phyloP scores from a whole-genome alignment of 176 grass and related monocot species.

The Carex scoparia region DNA sequence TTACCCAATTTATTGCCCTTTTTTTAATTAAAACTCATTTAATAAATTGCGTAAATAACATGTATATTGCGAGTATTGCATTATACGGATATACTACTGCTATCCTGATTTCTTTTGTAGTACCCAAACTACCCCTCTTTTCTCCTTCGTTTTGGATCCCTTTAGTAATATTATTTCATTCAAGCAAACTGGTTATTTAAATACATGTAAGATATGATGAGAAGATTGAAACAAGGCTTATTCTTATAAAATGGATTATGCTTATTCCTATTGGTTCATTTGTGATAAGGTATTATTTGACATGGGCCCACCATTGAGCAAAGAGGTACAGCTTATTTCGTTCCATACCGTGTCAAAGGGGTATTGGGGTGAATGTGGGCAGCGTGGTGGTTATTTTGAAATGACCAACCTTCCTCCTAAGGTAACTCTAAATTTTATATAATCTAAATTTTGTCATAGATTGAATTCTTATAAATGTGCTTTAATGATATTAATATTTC shows the following conservation, averaged over 20 bases:
- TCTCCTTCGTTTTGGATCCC: background rate
- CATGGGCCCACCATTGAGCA: slow-evolving; percentile 70
- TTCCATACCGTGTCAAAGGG: slow-evolving; percentile 99
- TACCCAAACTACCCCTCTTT: background rate
- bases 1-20: too few species aligned
- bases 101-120: background rate
- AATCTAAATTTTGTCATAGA: background rate
- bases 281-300: slow-evolving; percentile 78
- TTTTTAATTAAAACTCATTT: too few species aligned
- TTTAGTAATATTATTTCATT: slow-evolving; percentile 1
- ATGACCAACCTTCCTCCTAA: slow-evolving; percentile 95
- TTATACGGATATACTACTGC: background rate
- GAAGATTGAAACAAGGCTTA: background rate
- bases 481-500: slow-evolving; percentile 19
- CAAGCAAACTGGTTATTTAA: background rate
- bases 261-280: background rate
- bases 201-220: background rate
- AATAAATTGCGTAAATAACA: background rate
- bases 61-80: background rate
- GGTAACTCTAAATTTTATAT: slow-evolving; percentile 34
- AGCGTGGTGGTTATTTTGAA: slow-evolving; percentile 99
- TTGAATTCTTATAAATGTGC: background rate
- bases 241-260: background rate
- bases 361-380: slow-evolving; percentile 98
- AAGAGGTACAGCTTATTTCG: slow-evolving; percentile 86